Percentiles rank a stretch among this genome's conserved stretches.
These are phyloP conservation scores for Saposhnikovia divaricata DNA, from an alignment of 129 eudicot genomes.

Conservation along the genomic window DNA sequence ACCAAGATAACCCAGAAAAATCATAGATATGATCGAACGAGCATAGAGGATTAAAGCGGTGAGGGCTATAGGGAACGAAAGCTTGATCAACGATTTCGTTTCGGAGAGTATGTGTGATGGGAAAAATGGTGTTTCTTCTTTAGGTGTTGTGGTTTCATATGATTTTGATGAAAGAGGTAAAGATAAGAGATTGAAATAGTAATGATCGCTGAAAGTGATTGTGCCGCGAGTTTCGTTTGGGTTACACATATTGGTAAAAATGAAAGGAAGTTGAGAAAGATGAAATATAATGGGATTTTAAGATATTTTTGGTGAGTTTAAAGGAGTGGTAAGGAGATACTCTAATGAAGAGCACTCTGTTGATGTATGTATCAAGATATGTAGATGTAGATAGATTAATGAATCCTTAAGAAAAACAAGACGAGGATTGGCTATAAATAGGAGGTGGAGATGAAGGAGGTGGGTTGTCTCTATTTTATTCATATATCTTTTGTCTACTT, in stretches of 20 bases:
- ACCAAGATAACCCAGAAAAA: slow-evolving; percentile 63
- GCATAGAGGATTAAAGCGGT: slow-evolving; percentile 57
- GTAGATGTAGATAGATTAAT: slow-evolving; percentile 13
- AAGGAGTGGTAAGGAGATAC: slow-evolving; percentile 32
- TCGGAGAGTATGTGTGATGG: slow-evolving; percentile 19
- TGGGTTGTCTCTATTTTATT: slow-evolving; percentile 18
- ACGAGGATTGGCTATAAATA: slow-evolving; percentile 20
- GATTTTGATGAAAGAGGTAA: slow-evolving; percentile 24
- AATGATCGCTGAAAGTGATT: slow-evolving; percentile 21
- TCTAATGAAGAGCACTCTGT: slow-evolving; percentile 54
- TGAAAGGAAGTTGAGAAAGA: background rate
- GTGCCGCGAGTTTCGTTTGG: slow-evolving; percentile 21
- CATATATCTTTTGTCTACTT: background rate
- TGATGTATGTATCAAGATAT: background rate
- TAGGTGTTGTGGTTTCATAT: background rate
- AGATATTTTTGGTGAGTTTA: background rate
- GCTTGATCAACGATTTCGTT: slow-evolving; percentile 28
- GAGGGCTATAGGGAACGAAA: slow-evolving; percentile 49
- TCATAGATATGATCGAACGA: slow-evolving; percentile 59
- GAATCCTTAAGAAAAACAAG: slow-evolving; percentile 24
- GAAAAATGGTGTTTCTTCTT: background rate
- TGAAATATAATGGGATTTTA: background rate
- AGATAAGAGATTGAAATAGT: slow-evolving; percentile 22
- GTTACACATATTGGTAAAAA: slow-evolving; percentile 42
- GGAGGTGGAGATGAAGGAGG: slow-evolving; percentile 19